A percentile compares a stretch with the other conserved stretches of the same genome.
phyloP scores from a whole-genome alignment of 192 early-diverging fungal genomes.

The Podochytrium sp. region DNA sequence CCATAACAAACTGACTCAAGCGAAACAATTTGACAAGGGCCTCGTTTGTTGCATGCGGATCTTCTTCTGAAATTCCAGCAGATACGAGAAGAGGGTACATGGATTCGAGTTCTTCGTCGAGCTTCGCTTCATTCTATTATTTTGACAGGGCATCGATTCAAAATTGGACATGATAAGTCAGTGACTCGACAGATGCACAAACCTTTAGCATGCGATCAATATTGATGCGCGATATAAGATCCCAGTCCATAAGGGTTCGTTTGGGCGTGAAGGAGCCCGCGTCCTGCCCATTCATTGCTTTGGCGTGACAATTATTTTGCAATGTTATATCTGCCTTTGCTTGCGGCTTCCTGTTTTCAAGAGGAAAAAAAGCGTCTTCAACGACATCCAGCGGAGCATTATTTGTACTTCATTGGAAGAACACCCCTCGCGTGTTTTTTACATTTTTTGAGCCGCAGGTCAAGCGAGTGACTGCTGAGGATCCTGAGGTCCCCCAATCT shows the following conservation, averaged over 20 bases:
- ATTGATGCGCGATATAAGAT: constrained; percentile 18
- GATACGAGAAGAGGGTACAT: constrained; percentile 37
- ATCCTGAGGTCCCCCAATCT: too few species aligned
- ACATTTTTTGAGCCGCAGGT: too few species aligned
- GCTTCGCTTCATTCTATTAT: constrained; percentile 20
- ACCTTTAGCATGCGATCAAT: constrained; percentile 18
- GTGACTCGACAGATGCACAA: background rate
- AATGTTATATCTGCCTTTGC: too few species aligned
- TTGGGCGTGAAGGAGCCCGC: constrained; percentile 15
- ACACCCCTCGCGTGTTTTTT: too few species aligned
- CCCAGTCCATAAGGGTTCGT: constrained; percentile 23
- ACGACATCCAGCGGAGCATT: too few species aligned
- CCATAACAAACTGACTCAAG: constrained; percentile 51
- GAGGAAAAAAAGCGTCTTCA: too few species aligned
- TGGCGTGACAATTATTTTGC: too few species aligned
- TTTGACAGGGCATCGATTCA: background rate
- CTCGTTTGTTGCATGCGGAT: constrained; percentile 42
- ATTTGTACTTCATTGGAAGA: too few species aligned
- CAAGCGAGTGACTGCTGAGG: too few species aligned
- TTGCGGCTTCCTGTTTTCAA: too few species aligned
- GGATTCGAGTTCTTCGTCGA: constrained; percentile 38
- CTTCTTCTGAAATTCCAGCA: constrained; percentile 10
- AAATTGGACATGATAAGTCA: too few species aligned
- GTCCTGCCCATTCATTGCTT: background rate
- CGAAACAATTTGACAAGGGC: constrained; percentile 48